Percentiles rank a stretch among this genome's conserved stretches.
Evolutionary conservation across 176 grass and related monocot genomes (phyloP).

Genomic region (Urochloa ruziziensis): DNA sequence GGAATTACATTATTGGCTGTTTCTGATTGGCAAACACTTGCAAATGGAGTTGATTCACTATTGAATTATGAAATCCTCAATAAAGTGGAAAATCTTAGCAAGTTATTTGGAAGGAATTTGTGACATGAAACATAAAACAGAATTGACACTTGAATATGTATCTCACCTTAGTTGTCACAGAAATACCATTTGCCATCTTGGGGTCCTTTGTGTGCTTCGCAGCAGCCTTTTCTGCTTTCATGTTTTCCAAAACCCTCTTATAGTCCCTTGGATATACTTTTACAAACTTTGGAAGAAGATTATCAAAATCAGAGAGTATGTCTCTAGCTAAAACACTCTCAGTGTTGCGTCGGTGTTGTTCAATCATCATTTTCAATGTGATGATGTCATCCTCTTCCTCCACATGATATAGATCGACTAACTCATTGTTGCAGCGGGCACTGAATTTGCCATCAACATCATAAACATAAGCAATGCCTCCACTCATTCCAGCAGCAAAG

Average conservation of each 20-base stretch:
- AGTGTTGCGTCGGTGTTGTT: slow-evolving; percentile 85
- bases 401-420: slow-evolving; percentile 87
- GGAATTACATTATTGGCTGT: slow-evolving; percentile 5
- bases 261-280: slow-evolving; percentile 97
- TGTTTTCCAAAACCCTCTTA: slow-evolving; percentile 71
- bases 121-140: slow-evolving; percentile 13
- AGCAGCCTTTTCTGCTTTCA: slow-evolving; percentile 60
- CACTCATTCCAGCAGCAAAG: slow-evolving; percentile 99
- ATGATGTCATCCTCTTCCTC: slow-evolving; percentile 88
- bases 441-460: slow-evolving; percentile 84
- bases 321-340: slow-evolving; percentile 68
- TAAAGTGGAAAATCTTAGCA: background rate
- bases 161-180: slow-evolving; percentile 60
- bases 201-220: slow-evolving; percentile 48
- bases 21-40: background rate
- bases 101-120: background rate
- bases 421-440: slow-evolving; percentile 70
- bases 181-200: slow-evolving; percentile 53
- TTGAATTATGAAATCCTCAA: background rate
- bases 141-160: slow-evolving; percentile 15
- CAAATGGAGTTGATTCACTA: background rate
- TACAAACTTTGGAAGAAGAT: slow-evolving; percentile 79
- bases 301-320: slow-evolving; percentile 73
- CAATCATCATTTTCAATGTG: slow-evolving; percentile 93
- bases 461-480: slow-evolving; percentile 89